Evolutionary conservation across 805 yeast genomes (phyloP).

Genomic region (Myxozyma mucilagina): DNA sequence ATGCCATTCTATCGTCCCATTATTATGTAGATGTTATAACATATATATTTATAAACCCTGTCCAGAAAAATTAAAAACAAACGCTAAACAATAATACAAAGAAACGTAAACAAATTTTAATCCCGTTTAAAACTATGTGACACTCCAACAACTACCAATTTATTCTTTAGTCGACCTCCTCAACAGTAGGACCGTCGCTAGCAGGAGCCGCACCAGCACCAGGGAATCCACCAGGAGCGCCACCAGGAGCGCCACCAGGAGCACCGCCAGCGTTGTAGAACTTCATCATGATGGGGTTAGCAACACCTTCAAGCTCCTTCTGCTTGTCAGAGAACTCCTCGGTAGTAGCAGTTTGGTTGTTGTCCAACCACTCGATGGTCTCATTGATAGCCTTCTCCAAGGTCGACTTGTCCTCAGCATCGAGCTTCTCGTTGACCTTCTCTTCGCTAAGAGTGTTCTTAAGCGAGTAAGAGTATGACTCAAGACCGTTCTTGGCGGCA

Average conservation of each 20-base stretch:
- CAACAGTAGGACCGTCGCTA: conserved; percentile 73
- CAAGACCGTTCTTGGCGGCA: conserved; percentile 91
- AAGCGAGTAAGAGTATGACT: conserved; percentile 91
- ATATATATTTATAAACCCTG: background rate
- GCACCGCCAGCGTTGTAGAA: conserved; percentile 84
- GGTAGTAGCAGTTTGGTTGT: conserved; percentile 85
- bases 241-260: conserved; percentile 63
- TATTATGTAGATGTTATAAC: background rate
- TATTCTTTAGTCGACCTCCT: conserved; percentile 65
- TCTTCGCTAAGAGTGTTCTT: conserved; percentile 79
- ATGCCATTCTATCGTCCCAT: background rate
- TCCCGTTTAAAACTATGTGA: conserved; percentile 1
- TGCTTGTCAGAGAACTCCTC: conserved; percentile 92
- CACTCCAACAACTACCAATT: conserved; percentile 1
- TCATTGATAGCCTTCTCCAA: conserved; percentile 80
- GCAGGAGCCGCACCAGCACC: conserved; percentile 48
- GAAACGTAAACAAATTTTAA: conserved; percentile 1
- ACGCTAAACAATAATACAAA: conserved; percentile 3
- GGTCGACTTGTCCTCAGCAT: conserved; percentile 62
- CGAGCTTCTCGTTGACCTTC: conserved; percentile 74
- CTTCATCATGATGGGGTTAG: conserved; percentile 96
- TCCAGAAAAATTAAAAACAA: conserved; percentile 1
- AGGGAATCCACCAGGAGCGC: conserved; percentile 66
- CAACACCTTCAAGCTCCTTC: conserved; percentile 92
- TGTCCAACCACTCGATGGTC: conserved; percentile 88